Base-by-base conservation (phyloP, 176 grass and related monocot genomes). In the Juncus effusus region DNA sequence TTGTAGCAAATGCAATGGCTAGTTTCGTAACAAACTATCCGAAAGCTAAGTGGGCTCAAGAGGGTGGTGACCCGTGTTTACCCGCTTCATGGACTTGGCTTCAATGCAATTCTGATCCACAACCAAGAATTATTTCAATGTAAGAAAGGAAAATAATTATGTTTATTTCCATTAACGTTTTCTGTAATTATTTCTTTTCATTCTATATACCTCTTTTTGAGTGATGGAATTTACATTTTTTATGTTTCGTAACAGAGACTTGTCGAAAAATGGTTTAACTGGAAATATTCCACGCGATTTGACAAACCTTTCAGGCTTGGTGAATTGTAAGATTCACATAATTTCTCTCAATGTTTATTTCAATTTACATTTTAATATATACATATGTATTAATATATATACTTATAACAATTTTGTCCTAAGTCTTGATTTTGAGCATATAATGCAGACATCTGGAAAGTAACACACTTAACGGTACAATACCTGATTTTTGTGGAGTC, bases 11-110 rank as follows among this genome's bases (percentile, higher is more conserved):
- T 69, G 69, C 49, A 37, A 88, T 96, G 87, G 66, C 77, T 61
- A 83, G 60, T 74, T 76, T 91, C 61, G 79, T 78, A 59, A 81
- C 87, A 61, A 78, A 45, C 38, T 89, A 91, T 56, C 57, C 65
- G 1, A 52, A 81, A 66, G 72, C 47, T 64, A 39, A 67, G 69
- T 96, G 93, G 88, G 85, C 88, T 45, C 67, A 75, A 72, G 88
- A 96, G 74, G 93, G 93, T 67, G 93, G 93, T 59, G 93, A 96
- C 70, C 88, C 85, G 13, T 96, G 93, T 71, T 76, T 86, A 79
- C 88, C 85, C 55, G 82, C 78, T 56, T 76, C 88, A 51, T 96
- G 88, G 93, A 83, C 88, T 63, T 96, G 93, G 93, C 82, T 91
- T 45, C 82, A 91, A 69, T 96, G 88, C 59, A 96, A 57, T 75